Conservation (phyloP, 2,329 filamentous ascomycete species). For the Trichoderma endophyticum region DNA sequence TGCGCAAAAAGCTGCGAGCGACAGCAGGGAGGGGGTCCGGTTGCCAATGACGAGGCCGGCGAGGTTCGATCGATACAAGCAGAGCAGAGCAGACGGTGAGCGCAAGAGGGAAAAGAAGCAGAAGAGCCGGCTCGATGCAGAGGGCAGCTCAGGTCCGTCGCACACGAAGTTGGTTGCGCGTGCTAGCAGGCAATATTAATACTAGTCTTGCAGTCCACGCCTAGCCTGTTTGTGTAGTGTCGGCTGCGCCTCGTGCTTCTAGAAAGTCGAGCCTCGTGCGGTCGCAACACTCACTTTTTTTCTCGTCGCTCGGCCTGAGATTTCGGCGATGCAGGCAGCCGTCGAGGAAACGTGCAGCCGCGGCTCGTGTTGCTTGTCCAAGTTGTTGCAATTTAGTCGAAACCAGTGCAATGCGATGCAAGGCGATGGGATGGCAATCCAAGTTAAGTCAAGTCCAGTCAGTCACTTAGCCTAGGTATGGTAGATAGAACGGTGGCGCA, state of each 20-base stretch:
- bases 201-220: background rate
- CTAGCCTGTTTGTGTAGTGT: slow-evolving; percentile 13
- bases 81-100: background rate
- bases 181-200: slow-evolving; percentile 9
- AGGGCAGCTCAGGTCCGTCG: background rate
- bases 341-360: slow-evolving; percentile 18
- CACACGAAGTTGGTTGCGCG: slow-evolving; percentile 7
- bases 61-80: background rate
- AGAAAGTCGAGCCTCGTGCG: slow-evolving; percentile 9
- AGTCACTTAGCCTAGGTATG: background rate
- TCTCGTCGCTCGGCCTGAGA: background rate
- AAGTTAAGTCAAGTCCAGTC: background rate
- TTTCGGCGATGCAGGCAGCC: slow-evolving; percentile 16
- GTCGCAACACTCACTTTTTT: background rate
- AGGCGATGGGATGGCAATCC: background rate
- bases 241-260: slow-evolving; percentile 19
- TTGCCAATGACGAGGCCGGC: background rate
- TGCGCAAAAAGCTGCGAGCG: background rate
- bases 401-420: background rate
- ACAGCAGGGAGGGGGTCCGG: background rate
- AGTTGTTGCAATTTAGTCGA: background rate
- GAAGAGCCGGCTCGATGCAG: slow-evolving; percentile 15
- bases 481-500: background rate
- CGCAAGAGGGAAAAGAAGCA: background rate
- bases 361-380: background rate